Base-by-base conservation (phyloP, 1,139 yeast genomes). In the Spathaspora sp. region DNA sequence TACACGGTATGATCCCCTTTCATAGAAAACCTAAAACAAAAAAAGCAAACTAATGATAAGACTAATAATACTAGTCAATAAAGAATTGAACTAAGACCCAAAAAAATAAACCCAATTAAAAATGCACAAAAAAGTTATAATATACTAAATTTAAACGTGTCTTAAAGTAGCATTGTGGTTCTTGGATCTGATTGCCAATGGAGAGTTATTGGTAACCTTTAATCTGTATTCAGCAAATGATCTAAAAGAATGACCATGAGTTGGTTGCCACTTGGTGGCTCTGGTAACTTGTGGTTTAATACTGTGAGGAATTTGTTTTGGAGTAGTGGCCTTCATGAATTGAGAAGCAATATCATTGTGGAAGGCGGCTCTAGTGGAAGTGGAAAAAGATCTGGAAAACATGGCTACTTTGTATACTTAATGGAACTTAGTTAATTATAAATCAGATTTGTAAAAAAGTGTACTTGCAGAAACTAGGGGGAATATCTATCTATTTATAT, bases 221-320 rank as follows among this genome's bases (percentile, higher is more conserved):
- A 78, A 67, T 56, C 84, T 65, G 68, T 80, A 80, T 57, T 80
- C 83, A 33, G 82, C 82, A 62, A 80, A 80, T 2, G 80, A 65
- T 53, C 78, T 69, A 67, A 74, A 78, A 2, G 79, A 65, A 43
- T 68, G 63, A 38, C 74, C 75, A 45, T 61, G 55, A 20, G 67
- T 65, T 34, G 76, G 75, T 43, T 60, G 59, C 74, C 74, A 70
- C 55, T 65, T 69, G 45, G 50, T 43, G 13, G 53, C 51, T 25
- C 8, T 36, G 2, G 41, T 7, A 17, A 42, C 43, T 39, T 38
- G 41, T 10, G 40, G 39, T 29, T 43, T 42, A 24, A 42, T 20
- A 17, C 83, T 85, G 67, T 64, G 76, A 46, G 68, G 79, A 50
- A 1, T 65, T 73, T 38, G 75, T 76, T 0, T 69, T 86, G 43